These are phyloP conservation scores for Aleurites moluccanus DNA, from an alignment of 441 rosid genomes.

Conservation along the genomic window DNA sequence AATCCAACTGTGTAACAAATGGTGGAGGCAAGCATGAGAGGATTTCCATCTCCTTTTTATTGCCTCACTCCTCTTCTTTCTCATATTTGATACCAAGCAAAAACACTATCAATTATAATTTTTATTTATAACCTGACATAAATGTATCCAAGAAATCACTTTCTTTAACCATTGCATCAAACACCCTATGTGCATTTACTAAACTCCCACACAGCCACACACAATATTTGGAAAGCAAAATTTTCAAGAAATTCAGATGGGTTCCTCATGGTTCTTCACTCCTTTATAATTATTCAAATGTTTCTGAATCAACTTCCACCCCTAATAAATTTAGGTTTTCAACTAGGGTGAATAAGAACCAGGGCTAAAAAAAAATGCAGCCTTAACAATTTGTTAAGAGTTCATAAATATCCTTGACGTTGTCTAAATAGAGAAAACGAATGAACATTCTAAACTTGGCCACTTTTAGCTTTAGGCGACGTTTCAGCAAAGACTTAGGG, in stretches of 20 bases:
- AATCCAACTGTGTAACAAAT: not conserved
- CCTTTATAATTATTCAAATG: not conserved
- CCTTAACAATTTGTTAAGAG: not conserved
- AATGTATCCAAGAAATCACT: not conserved
- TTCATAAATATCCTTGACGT: not conserved
- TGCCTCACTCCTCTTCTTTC: not conserved
- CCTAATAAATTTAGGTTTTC: not conserved
- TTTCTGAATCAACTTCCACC: not conserved
- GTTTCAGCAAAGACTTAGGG: not conserved
- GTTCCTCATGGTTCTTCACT: not conserved
- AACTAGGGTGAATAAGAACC: not conserved
- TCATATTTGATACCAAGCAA: not conserved
- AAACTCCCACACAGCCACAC: not conserved
- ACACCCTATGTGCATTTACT: not conserved
- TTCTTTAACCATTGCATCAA: not conserved
- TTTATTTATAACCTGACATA: not conserved
- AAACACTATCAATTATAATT: not conserved
- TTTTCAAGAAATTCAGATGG: not conserved
- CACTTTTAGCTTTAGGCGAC: not conserved
- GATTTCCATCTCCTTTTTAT: not conserved
- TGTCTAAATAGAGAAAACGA: not conserved
- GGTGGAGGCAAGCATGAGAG: not conserved
- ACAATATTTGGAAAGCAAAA: not conserved
- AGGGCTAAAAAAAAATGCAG: not conserved
- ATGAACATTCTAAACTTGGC: not conserved